These are phyloP conservation scores for Saccharomycopsis capsularis DNA, from an alignment of 805 yeast species.

Conservation along the genomic window DNA sequence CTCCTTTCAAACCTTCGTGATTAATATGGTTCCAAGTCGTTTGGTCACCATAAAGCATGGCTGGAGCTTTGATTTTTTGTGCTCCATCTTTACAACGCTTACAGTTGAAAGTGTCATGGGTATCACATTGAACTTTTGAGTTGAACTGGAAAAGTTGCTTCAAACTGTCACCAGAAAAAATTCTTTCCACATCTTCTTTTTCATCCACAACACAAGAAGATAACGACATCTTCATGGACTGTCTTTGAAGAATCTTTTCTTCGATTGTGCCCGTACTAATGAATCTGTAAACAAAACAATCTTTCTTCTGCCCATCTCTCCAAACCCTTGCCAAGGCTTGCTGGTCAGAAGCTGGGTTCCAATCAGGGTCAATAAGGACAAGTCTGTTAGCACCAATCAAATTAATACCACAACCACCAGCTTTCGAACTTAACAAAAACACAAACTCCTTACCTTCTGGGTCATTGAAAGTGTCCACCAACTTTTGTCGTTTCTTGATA, in stretches of 20 bases:
- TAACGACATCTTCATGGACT: conserved; percentile 85
- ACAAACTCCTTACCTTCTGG: conserved; percentile 85
- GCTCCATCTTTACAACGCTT: conserved; percentile 62
- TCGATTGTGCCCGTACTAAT: conserved; percentile 94
- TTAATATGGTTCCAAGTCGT: conserved; percentile 94
- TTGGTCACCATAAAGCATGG: conserved; percentile 95
- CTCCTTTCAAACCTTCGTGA: conserved; percentile 49
- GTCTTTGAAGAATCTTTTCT: conserved; percentile 93
- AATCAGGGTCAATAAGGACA: conserved; percentile 82
- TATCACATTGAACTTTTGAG: conserved; percentile 67
- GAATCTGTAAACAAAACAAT: conserved; percentile 89
- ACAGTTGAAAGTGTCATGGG: conserved; percentile 89
- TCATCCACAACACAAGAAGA: conserved; percentile 97
- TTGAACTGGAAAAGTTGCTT: conserved; percentile 68
- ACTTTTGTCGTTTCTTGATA: conserved; percentile 84
- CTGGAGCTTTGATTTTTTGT: conserved; percentile 62
- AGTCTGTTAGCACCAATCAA: conserved; percentile 93
- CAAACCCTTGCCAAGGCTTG: conserved; percentile 97
- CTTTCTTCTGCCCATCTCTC: conserved; percentile 98
- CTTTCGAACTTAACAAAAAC: conserved; percentile 85
- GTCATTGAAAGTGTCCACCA: conserved; percentile 86
- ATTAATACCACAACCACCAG: conserved; percentile 98
- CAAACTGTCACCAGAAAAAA: conserved; percentile 77
- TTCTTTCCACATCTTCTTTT: conserved; percentile 87
- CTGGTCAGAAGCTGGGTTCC: conserved; percentile 99